phyloP scores from a whole-genome alignment of 768 basidiomycete genomes.

The Tulasnella sp. region DNA sequence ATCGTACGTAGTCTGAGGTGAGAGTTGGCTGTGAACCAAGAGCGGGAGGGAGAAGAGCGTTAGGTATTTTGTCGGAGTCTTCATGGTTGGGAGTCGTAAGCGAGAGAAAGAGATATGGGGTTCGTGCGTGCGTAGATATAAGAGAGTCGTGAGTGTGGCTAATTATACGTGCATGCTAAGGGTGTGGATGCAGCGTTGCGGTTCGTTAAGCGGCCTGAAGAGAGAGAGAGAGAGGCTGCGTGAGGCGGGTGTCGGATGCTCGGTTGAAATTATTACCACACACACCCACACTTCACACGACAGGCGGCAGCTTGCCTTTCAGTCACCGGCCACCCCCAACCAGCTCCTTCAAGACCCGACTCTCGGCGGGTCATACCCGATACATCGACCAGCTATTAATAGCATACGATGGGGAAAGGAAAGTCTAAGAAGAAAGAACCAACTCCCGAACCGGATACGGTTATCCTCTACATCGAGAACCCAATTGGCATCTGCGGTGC shows the following conservation, averaged over 20 bases:
- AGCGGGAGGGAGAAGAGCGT: constrained; percentile 6
- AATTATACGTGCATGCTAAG: not conserved
- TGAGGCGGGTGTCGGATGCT: not conserved
- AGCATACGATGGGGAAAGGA: not conserved
- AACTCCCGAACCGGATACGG: not conserved
- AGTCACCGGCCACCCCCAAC: too few species aligned
- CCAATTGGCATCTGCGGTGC: not conserved
- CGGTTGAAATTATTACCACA: not conserved
- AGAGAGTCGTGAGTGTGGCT: not conserved
- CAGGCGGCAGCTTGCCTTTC: not conserved
- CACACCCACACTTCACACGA: not conserved
- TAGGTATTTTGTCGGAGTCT: not conserved
- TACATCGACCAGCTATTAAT: not conserved
- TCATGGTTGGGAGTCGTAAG: not conserved
- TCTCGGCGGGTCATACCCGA: not conserved
- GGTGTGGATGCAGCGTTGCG: not conserved
- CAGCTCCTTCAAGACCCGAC: not conserved
- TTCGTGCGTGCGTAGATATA: not conserved
- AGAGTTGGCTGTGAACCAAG: not conserved
- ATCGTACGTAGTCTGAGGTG: constrained; percentile 1
- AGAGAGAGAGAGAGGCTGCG: not conserved
- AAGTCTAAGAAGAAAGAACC: not conserved
- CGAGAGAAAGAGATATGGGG: not conserved
- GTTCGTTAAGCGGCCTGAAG: not conserved
- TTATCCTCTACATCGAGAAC: constrained; percentile 13